Conservation (phyloP, 768 basidiomycete species). For the Leccinum pellstonianum region DNA sequence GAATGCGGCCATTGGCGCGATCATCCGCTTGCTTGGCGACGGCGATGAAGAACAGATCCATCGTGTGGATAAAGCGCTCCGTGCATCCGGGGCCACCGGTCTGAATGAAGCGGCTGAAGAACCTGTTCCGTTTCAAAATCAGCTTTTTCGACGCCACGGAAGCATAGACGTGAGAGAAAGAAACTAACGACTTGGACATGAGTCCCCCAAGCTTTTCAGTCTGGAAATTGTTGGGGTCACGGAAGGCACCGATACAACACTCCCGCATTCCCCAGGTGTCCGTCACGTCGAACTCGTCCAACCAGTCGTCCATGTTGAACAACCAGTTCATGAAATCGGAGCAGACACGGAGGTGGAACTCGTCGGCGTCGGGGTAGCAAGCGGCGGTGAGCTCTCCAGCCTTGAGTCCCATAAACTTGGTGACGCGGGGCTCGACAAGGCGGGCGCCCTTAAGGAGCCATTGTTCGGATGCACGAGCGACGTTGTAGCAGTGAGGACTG, state of each 20-base stretch:
- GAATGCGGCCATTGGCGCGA: slow-evolving; percentile 36
- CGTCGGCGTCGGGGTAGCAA: slow-evolving; percentile 58
- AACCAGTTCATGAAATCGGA: slow-evolving; percentile 62
- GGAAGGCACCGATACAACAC: slow-evolving; percentile 31
- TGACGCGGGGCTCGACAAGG: slow-evolving; percentile 32
- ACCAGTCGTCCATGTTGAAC: slow-evolving; percentile 43
- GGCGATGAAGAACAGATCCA: slow-evolving; percentile 42
- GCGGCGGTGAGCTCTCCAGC: slow-evolving; percentile 65
- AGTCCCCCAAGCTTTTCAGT: slow-evolving; percentile 30
- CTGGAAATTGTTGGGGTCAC: slow-evolving; percentile 28
- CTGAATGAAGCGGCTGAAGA: slow-evolving; percentile 37
- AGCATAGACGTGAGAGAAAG: background rate
- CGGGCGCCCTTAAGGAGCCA: slow-evolving; percentile 34
- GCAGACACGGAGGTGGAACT: slow-evolving; percentile 59
- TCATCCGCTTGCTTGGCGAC: slow-evolving; percentile 45
- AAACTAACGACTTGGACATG: slow-evolving; percentile 36
- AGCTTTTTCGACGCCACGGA: background rate
- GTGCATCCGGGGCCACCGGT: slow-evolving; percentile 41
- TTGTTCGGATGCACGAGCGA: slow-evolving; percentile 38
- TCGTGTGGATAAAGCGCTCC: slow-evolving; percentile 40
- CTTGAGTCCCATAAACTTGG: slow-evolving; percentile 54
- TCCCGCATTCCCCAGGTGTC: slow-evolving; percentile 33
- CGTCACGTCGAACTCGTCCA: slow-evolving; percentile 38
- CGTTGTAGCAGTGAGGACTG: slow-evolving; percentile 33
- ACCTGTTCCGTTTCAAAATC: slow-evolving; percentile 26